These are phyloP conservation scores for Cystobasidium ongulense DNA, from an alignment of 768 basidiomycete species.

Conservation along the genomic window DNA sequence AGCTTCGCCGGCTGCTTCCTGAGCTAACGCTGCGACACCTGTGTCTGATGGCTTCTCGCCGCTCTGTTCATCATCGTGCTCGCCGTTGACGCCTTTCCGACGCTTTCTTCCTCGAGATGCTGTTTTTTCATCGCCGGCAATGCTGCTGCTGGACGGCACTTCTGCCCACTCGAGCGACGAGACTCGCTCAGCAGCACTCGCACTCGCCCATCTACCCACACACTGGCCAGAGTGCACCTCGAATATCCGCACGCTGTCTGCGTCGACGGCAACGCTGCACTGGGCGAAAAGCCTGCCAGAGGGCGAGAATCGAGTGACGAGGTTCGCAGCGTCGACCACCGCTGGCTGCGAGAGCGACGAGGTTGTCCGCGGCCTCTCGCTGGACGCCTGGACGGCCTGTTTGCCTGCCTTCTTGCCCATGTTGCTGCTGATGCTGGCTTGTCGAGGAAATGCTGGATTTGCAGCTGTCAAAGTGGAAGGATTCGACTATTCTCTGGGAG, in stretches of 20 bases:
- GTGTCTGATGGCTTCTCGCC: background rate
- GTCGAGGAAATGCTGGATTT: background rate
- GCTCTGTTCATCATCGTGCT: background rate
- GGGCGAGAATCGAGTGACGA: slow-evolving; percentile 6
- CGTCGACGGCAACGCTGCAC: background rate
- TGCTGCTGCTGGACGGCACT: background rate
- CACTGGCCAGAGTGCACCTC: background rate
- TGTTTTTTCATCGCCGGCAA: background rate
- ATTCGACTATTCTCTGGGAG: too few relatives aligned
- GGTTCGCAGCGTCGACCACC: background rate
- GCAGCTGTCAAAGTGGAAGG: background rate
- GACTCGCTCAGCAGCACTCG: background rate
- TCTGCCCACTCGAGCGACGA: slow-evolving; percentile 10
- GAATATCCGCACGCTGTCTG: slow-evolving; percentile 14
- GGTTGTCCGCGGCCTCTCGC: background rate
- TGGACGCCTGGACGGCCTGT: background rate
- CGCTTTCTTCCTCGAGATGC: background rate
- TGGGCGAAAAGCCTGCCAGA: slow-evolving; percentile 25
- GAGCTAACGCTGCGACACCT: background rate
- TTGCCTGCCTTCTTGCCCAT: slow-evolving; percentile 13
- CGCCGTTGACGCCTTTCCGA: background rate
- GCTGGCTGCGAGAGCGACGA: background rate
- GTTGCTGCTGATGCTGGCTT: background rate
- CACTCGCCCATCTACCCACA: slow-evolving; percentile 18
- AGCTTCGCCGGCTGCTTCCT: background rate